phyloP scores from a whole-genome alignment of 441 rosid genomes.

The Syzygium malaccense region DNA sequence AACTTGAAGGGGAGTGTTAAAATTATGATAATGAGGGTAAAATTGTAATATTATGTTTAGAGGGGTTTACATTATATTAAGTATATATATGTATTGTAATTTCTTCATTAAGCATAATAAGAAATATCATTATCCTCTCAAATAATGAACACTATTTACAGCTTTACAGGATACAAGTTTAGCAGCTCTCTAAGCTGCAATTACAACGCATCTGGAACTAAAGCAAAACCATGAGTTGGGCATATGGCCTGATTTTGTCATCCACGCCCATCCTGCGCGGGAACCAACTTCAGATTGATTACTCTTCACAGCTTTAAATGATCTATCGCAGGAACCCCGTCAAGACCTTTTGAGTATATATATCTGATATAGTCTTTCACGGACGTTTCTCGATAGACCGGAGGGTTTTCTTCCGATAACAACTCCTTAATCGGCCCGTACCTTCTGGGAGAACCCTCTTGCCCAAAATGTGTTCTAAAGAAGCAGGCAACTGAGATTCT shows the following conservation, averaged over 20 bases:
- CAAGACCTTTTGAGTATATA: neutral
- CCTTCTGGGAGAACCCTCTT: neutral
- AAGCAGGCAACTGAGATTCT: conserved; percentile 3
- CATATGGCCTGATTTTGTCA: neutral
- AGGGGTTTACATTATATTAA: too few species aligned
- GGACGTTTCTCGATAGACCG: conserved; percentile 19
- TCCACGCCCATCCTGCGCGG: rapidly evolving
- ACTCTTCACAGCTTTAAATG: conserved; percentile 30
- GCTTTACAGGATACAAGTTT: neutral
- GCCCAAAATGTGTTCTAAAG: neutral
- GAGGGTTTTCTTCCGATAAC: conserved; percentile 13
- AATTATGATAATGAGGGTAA: too few species aligned
- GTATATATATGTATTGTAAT: too few species aligned
- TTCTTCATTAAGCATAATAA: too few species aligned
- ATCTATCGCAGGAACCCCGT: conserved; percentile 24
- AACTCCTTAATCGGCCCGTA: conserved; percentile 1
- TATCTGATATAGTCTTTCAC: neutral
- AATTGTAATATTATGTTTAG: too few species aligned
- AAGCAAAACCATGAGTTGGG: neutral
- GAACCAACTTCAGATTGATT: neutral
- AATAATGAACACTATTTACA: too few species aligned
- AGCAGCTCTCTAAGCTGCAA: neutral
- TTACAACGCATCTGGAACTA: neutral
- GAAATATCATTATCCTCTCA: too few species aligned
- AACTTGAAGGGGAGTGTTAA: too few species aligned